Base-by-base conservation (phyloP, 2,329 filamentous ascomycete species). In the Apiospora malaysiana region DNA sequence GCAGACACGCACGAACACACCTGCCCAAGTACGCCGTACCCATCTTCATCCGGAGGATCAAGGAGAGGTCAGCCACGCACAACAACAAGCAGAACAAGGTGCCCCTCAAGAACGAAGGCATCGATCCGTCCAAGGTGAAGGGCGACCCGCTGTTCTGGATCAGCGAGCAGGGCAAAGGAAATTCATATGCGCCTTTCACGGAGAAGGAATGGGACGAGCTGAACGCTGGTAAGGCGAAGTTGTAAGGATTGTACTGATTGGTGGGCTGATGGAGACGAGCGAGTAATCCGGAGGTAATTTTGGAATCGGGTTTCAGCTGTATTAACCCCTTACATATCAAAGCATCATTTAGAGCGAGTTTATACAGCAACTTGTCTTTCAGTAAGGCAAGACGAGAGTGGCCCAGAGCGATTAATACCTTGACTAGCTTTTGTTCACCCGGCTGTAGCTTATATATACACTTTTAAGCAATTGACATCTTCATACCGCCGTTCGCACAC, bases 61-160 rank as follows among this genome's bases (percentile, higher is more conserved):
- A 86, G 56, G 83, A 83, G 46, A 85, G 87, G 70, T 88, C 85
- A 37, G 88, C 91, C 7, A 92, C 90, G 75, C 90, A 93, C 77
- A 95, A 94, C 76, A 92, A 94, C 79, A 95, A 95, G 82, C 92
- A 94, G 81, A 93, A 94, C 78, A 95, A 95, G 79, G 87, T 91
- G 1, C 90, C 90, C 0, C 82, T 94, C 65, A 85, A 91, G 76
- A 87, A 88, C 65, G 90, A 93, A 73, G 92, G 91, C 0, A 87
- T 93, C 18, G 87, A 93, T 78, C 86, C 88, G 1, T 79, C 80
- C 32, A 84, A 84, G 76, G 81, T 85, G 5, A 77, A 81, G 27
- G 74, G 80, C 1, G 86, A 87, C 69, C 76, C 80, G 40, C 70
- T 88, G 3, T 79, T 85, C 32, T 84, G 93, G 81, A 89, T 90